A percentile compares a stretch with the other conserved stretches of the same genome.
Conservation (phyloP, 805 yeast genomes). For the Candida odintsovae region DNA sequence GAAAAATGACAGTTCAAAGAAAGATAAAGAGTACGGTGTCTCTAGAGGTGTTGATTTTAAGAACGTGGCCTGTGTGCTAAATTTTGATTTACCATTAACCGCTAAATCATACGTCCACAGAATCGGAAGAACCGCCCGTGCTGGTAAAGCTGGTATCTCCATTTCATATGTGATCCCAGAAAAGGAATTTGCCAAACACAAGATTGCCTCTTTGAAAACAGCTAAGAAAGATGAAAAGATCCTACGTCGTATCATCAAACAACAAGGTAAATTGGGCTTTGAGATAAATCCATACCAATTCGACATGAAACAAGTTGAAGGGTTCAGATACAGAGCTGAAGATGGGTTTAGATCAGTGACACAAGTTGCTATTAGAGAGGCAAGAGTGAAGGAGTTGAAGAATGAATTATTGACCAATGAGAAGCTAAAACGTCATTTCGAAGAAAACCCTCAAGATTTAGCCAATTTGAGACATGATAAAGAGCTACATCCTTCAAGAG, state of each 20-base stretch:
- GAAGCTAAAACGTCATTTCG: constrained; percentile 88
- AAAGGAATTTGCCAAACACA: constrained; percentile 85
- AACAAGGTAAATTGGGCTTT: constrained; percentile 67
- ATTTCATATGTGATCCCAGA: constrained; percentile 84
- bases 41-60: constrained; percentile 95
- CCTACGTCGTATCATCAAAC: constrained; percentile 65
- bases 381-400: constrained; percentile 83
- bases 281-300: constrained; percentile 84
- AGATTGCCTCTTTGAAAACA: constrained; percentile 61
- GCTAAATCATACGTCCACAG: constrained; percentile 89
- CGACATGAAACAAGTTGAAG: constrained; percentile 88
- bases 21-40: constrained; percentile 83
- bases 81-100: constrained; percentile 89
- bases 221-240: constrained; percentile 86
- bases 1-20: constrained; percentile 29
- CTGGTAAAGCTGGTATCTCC: constrained; percentile 93
- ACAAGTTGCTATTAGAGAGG: constrained; percentile 82
- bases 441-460: constrained; percentile 94
- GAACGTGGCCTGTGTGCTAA: constrained; percentile 93
- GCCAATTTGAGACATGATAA: constrained; percentile 86
- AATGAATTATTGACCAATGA: constrained; percentile 84
- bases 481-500: constrained; percentile 75
- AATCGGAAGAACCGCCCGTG: constrained; percentile 96
- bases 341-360: constrained; percentile 97
- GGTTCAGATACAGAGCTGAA: constrained; percentile 93